Conservation (phyloP, 2,329 filamentous ascomycete species). For the Curvularia eragrostidis region DNA sequence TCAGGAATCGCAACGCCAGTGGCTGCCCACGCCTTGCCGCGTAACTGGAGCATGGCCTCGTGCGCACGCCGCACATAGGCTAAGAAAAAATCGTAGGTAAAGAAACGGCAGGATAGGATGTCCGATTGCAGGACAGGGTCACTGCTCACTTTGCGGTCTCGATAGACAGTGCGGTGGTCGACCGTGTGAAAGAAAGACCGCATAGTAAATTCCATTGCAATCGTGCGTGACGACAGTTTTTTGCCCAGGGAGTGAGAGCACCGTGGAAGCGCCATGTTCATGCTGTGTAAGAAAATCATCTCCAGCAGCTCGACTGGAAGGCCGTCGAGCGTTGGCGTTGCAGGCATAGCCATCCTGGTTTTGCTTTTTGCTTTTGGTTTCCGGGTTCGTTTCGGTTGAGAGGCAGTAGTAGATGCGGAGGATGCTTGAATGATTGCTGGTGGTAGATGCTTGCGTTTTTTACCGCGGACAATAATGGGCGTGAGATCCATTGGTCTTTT, state of each 20-base stretch:
- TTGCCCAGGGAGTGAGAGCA: slow-evolving; percentile 39
- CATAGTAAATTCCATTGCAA: slow-evolving; percentile 42
- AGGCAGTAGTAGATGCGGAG: slow-evolving; percentile 16
- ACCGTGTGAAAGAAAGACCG: slow-evolving; percentile 45
- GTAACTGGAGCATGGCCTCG: slow-evolving; percentile 33
- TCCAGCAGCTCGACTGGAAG: slow-evolving; percentile 47
- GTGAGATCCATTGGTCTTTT: slow-evolving; percentile 42
- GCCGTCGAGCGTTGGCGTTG: slow-evolving; percentile 44
- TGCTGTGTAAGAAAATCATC: slow-evolving; percentile 46
- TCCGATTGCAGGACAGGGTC: slow-evolving; percentile 37
- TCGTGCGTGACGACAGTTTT: slow-evolving; percentile 39
- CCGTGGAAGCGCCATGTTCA: slow-evolving; percentile 45
- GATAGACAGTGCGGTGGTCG: slow-evolving; percentile 37
- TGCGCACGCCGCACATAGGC: slow-evolving; percentile 42
- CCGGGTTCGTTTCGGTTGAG: slow-evolving; percentile 15
- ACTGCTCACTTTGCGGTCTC: slow-evolving; percentile 28
- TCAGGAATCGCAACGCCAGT: slow-evolving; percentile 37
- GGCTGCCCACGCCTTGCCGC: slow-evolving; percentile 42
- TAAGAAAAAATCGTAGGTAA: slow-evolving; percentile 47
- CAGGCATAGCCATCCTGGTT: slow-evolving; percentile 23
- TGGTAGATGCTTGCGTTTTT: slow-evolving; percentile 34
- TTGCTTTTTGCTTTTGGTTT: slow-evolving; percentile 23
- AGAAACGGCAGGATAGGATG: slow-evolving; percentile 44
- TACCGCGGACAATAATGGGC: slow-evolving; percentile 44
- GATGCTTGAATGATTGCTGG: slow-evolving; percentile 10